Percentiles rank a stretch among this genome's conserved stretches.
These are phyloP conservation scores for Heterobasidion parviporum DNA, from an alignment of 1,284 basidiomycete genomes.

Conservation along the genomic window DNA sequence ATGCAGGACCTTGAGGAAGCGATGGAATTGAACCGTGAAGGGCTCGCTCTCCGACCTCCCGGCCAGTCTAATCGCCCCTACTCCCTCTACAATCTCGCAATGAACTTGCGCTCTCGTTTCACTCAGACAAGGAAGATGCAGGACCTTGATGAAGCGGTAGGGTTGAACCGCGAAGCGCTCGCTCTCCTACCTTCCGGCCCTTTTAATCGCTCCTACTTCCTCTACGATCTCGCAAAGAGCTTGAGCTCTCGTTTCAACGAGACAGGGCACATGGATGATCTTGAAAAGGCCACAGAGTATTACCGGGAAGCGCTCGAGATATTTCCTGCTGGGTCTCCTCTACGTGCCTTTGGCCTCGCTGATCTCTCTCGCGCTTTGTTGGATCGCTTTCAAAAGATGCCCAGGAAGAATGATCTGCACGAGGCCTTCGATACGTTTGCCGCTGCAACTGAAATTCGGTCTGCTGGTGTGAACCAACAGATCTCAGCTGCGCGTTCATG, in stretches of 20 bases:
- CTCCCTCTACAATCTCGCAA: not conserved
- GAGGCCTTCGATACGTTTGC: not conserved
- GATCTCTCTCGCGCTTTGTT: no score
- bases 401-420: no score
- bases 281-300: conserved; percentile 13
- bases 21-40: conserved; percentile 14
- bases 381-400: no score
- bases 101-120: not conserved
- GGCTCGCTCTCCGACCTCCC: conserved; percentile 15
- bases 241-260: conserved; percentile 20
- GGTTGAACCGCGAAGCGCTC: not conserved
- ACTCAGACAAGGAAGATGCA: not conserved
- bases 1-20: conserved; percentile 21
- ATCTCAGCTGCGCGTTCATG: not conserved
- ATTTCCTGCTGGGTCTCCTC: not conserved
- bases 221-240: conserved; percentile 20
- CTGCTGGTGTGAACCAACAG: not conserved
- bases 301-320: not conserved
- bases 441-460: not conserved
- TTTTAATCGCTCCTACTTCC: conserved; percentile 8
- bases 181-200: not conserved
- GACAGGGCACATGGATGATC: conserved; percentile 15
- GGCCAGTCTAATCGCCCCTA: conserved; percentile 10
- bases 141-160: not conserved
- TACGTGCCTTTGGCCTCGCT: not conserved